A percentile compares a stretch with the other conserved stretches of the same genome.
These are phyloP conservation scores for Debaryomyces coudertii DNA, from an alignment of 1,139 yeast species.

Conservation along the genomic window DNA sequence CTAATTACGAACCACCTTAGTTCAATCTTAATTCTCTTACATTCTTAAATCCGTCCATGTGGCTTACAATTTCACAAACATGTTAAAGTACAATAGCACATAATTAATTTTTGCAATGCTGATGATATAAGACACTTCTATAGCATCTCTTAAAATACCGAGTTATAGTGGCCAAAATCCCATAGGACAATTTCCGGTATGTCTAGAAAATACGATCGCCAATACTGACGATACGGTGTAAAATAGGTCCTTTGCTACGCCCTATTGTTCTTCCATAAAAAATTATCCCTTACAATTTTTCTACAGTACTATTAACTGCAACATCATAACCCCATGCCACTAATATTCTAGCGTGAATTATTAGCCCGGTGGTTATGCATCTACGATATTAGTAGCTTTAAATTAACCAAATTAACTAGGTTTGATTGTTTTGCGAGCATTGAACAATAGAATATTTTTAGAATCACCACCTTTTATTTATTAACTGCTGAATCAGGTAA, in stretches of 20 bases:
- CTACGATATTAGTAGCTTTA: not conserved
- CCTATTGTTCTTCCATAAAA: not conserved
- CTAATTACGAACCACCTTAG: not conserved
- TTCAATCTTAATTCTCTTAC: not conserved
- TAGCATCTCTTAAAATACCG: not conserved
- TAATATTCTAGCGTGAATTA: not conserved
- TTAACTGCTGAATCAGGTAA: conserved; percentile 4
- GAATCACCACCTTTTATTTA: conserved; percentile 4
- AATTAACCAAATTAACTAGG: not conserved
- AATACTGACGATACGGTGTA: not conserved
- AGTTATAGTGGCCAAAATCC: not conserved
- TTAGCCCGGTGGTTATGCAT: not conserved
- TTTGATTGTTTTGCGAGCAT: not conserved
- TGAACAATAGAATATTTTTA: conserved; percentile 6
- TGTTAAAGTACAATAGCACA: not conserved
- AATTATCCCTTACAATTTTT: not conserved
- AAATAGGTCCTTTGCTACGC: not conserved
- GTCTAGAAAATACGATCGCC: not conserved
- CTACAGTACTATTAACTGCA: not conserved
- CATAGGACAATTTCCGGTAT: not conserved
- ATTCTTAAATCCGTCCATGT: not conserved
- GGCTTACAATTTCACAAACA: not conserved
- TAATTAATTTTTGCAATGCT: not conserved
- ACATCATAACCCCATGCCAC: not conserved
- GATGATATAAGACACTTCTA: not conserved